Conservation (phyloP, 2,329 filamentous ascomycete genomes). For the Nemania sp. region DNA sequence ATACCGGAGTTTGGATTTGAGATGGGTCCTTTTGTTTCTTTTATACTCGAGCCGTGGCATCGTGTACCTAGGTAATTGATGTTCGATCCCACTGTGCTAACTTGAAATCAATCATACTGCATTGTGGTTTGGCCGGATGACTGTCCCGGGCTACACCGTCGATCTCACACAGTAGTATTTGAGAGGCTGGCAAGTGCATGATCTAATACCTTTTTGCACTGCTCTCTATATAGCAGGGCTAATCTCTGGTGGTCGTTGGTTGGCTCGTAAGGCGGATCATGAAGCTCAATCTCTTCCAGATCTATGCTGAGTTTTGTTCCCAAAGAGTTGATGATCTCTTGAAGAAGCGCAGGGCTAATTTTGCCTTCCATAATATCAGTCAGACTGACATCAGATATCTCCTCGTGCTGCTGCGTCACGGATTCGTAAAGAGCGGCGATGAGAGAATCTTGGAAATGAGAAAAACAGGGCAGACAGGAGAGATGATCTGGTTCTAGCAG, state of each 20-base stretch:
- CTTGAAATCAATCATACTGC: not conserved
- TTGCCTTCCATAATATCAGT: slow-evolving; percentile 49
- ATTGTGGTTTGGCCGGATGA: not conserved
- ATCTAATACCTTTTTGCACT: slow-evolving; percentile 53
- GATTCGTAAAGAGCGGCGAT: slow-evolving; percentile 53
- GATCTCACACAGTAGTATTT: slow-evolving; percentile 14
- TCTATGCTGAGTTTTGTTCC: slow-evolving; percentile 45
- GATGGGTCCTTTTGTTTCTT: not conserved
- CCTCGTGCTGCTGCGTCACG: slow-evolving; percentile 30
- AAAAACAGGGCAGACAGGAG: slow-evolving; percentile 46
- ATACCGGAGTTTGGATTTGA: slow-evolving; percentile 29
- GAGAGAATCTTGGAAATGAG: slow-evolving; percentile 57
- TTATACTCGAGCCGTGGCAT: not conserved
- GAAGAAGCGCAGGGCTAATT: slow-evolving; percentile 46
- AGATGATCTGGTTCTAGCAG: slow-evolving; percentile 41
- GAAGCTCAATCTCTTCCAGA: slow-evolving; percentile 51
- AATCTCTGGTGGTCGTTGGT: slow-evolving; percentile 51
- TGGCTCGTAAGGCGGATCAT: slow-evolving; percentile 44
- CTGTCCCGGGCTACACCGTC: not conserved
- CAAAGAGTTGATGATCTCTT: slow-evolving; percentile 41
- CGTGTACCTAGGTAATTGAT: too few species aligned
- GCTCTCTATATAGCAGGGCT: slow-evolving; percentile 52
- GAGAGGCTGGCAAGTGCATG: slow-evolving; percentile 43
- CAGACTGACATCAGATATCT: slow-evolving; percentile 32
- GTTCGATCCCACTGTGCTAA: too few species aligned